These are phyloP conservation scores for Talaromyces sp. DNA, from an alignment of 2,329 filamentous ascomycete genomes.

Conservation along the genomic window DNA sequence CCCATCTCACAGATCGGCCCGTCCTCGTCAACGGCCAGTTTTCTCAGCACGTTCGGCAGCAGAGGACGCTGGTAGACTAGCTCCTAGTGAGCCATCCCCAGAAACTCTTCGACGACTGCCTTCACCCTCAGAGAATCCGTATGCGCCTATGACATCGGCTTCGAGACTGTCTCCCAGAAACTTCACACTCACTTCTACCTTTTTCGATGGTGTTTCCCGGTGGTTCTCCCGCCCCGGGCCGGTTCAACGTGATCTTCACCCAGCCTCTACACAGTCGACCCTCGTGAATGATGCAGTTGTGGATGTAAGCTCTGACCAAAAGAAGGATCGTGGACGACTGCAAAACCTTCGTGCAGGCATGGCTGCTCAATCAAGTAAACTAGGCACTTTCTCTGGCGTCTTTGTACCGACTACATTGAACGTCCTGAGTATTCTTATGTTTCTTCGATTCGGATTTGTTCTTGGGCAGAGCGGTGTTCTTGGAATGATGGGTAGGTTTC, in stretches of 20 bases:
- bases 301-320: slow-evolving; percentile 19
- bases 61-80: slow-evolving; percentile 35
- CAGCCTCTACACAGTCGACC: background rate
- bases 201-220: slow-evolving; percentile 21
- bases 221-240: slow-evolving; percentile 22
- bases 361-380: slow-evolving; percentile 50
- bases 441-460: slow-evolving; percentile 80
- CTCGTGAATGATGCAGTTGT: slow-evolving; percentile 8
- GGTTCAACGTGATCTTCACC: slow-evolving; percentile 13
- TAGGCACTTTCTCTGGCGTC: slow-evolving; percentile 71
- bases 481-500: slow-evolving; percentile 64
- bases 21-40: slow-evolving; percentile 34
- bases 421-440: slow-evolving; percentile 87
- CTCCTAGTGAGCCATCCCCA: slow-evolving; percentile 26
- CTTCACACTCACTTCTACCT: slow-evolving; percentile 20
- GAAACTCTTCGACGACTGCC: slow-evolving; percentile 23
- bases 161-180: slow-evolving; percentile 16
- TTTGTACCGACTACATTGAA: slow-evolving; percentile 87
- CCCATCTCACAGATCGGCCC: slow-evolving; percentile 21
- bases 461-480: slow-evolving; percentile 73
- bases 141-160: slow-evolving; percentile 23
- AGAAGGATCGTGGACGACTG: slow-evolving; percentile 26
- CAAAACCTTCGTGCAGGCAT: slow-evolving; percentile 23
- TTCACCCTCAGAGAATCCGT: slow-evolving; percentile 22
- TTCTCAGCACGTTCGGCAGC: slow-evolving; percentile 36